Conservation (phyloP, 257 asterid genomes). For the Lantana camara region DNA sequence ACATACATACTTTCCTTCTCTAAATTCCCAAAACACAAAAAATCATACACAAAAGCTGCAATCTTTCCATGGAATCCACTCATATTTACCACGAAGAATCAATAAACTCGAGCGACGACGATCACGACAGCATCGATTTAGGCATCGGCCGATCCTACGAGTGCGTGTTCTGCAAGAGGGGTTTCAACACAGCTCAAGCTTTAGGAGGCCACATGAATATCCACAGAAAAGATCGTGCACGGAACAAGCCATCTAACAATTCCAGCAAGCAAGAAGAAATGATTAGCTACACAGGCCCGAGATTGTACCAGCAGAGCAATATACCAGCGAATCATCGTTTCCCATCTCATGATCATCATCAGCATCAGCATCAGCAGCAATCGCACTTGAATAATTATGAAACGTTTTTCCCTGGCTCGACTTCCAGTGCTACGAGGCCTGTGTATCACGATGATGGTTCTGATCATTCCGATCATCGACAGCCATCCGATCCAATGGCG, state of each 20-base stretch:
- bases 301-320: conserved; percentile 21
- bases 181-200: conserved; percentile 88
- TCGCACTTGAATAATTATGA: conserved; percentile 11
- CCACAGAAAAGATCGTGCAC: conserved; percentile 64
- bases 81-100: conserved; percentile 30
- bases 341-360: conserved; percentile 12
- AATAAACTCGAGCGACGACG: conserved; percentile 23
- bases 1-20: too few species aligned
- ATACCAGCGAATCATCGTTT: neutral
- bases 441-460: conserved; percentile 2
- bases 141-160: conserved; percentile 72
- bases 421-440: conserved; percentile 17
- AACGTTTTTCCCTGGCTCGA: conserved; percentile 30
- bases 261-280: conserved; percentile 23
- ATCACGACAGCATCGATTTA: conserved; percentile 25
- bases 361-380: neutral
- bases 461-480: neutral
- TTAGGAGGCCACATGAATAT: conserved; percentile 92
- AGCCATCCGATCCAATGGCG: conserved; percentile 20
- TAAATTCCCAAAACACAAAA: neutral
- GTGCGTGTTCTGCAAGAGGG: conserved; percentile 81
- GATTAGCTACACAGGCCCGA: conserved; percentile 3
- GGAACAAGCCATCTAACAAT: conserved; percentile 35
- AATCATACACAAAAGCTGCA: neutral
- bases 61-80: conserved; percentile 35